phyloP scores from a whole-genome alignment of 139 green algal species.

The Closterium sp. region DNA sequence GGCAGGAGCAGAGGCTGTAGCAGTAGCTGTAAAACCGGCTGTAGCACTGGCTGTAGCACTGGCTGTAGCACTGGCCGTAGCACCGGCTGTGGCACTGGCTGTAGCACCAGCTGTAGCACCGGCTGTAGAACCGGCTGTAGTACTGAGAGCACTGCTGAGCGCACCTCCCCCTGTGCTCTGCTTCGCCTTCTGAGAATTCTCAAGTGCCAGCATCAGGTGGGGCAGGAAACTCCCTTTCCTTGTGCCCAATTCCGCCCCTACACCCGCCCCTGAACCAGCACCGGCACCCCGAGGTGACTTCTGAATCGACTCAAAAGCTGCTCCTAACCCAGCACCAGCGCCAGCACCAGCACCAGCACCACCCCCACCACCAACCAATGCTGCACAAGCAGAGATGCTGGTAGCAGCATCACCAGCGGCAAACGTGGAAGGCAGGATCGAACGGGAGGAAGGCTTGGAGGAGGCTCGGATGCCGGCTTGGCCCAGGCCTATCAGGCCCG shows the following conservation, averaged over 20 bases:
- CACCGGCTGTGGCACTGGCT: background rate
- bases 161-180: background rate
- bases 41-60: background rate
- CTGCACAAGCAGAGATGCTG: background rate
- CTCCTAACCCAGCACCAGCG: background rate
- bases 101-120: too few species aligned
- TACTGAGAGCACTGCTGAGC: background rate
- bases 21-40: too few species aligned
- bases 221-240: background rate
- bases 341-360: background rate
- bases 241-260: background rate
- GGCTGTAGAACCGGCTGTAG: background rate
- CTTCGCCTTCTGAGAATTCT: background rate
- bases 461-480: background rate
- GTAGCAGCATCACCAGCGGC: background rate
- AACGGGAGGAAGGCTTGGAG: background rate
- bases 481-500: background rate
- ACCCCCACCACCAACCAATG: background rate
- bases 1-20: too few species aligned
- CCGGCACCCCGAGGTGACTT: background rate
- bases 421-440: too few species aligned
- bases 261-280: background rate
- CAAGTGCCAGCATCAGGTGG: background rate
- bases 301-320: too few species aligned
- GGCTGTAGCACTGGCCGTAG: background rate